Evolutionary conservation across 2,329 filamentous ascomycete genomes (phyloP).

Genomic region (Cladophialophora exuberans): DNA sequence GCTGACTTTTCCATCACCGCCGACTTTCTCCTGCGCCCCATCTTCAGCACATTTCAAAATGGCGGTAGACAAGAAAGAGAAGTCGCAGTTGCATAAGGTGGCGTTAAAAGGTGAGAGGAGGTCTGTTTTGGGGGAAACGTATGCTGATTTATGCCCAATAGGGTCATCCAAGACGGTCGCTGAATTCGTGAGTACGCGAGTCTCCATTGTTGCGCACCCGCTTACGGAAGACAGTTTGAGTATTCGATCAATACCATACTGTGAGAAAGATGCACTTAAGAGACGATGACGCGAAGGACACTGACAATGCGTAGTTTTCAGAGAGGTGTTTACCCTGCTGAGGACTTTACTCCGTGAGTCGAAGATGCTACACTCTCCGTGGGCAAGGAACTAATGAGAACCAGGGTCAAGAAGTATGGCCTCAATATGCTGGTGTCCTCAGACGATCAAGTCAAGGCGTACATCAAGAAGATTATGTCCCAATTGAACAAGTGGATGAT

Average conservation of each 20-base stretch:
- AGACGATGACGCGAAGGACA: background rate
- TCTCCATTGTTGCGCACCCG: constrained; percentile 10
- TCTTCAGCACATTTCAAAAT: constrained; percentile 22
- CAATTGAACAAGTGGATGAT: constrained; percentile 98
- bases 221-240: constrained; percentile 66
- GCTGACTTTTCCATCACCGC: background rate
- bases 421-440: constrained; percentile 96
- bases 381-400: constrained; percentile 13
- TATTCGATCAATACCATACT: constrained; percentile 98
- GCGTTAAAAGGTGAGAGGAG: constrained; percentile 60
- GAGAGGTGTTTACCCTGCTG: constrained; percentile 79
- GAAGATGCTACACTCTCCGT: background rate
- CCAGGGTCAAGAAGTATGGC: constrained; percentile 94
- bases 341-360: constrained; percentile 88
- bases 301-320: constrained; percentile 68
- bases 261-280: constrained; percentile 52
- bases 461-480: constrained; percentile 99
- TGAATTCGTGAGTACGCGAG: constrained; percentile 75
- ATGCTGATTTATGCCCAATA: constrained; percentile 36
- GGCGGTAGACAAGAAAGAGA: constrained; percentile 56
- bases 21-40: background rate
- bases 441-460: constrained; percentile 97
- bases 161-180: constrained; percentile 83
- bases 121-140: background rate
- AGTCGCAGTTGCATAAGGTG: constrained; percentile 93